Evolutionary conservation across 1,284 basidiomycete genomes (phyloP).

Genomic region (Gomphus bonarii): DNA sequence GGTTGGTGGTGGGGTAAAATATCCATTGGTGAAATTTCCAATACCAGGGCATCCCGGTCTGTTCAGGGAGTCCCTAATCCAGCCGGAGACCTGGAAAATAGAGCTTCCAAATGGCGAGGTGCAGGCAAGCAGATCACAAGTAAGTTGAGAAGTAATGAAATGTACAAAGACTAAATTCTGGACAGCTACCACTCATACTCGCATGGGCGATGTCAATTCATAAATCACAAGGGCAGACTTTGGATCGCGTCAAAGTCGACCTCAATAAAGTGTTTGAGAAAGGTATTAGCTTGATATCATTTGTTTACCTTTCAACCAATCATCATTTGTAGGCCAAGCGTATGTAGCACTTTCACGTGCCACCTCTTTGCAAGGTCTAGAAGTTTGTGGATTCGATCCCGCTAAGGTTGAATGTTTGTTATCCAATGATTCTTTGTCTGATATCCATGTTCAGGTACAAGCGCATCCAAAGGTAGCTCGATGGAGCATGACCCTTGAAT

Average conservation of each 20-base stretch:
- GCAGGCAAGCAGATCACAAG: conserved; percentile 44
- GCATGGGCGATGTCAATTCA: conserved; percentile 94
- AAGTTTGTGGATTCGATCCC: conserved; percentile 80
- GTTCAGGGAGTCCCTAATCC: conserved; percentile 43
- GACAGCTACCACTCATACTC: conserved; percentile 71
- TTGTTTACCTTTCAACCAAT: background rate
- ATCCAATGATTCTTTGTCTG: conserved; percentile 12
- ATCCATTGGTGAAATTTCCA: conserved; percentile 73
- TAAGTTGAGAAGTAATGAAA: conserved; percentile 9
- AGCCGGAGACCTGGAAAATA: conserved; percentile 73
- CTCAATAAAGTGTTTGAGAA: conserved; percentile 82
- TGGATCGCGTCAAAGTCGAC: conserved; percentile 80
- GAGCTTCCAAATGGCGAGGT: conserved; percentile 78
- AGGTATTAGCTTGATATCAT: conserved; percentile 33
- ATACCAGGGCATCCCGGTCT: conserved; percentile 35
- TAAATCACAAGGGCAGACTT: conserved; percentile 87
- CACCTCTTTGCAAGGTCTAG: conserved; percentile 82
- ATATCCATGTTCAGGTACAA: conserved; percentile 24
- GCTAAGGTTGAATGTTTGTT: conserved; percentile 47
- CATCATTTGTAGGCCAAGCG: conserved; percentile 55
- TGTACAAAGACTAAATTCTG: background rate
- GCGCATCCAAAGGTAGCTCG: conserved; percentile 44
- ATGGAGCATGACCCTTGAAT: conserved; percentile 57
- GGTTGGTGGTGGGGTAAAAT: conserved; percentile 27
- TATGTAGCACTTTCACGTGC: conserved; percentile 96